A percentile compares a stretch with the other conserved stretches of the same genome.
These are phyloP conservation scores for Friedmanniomyces simplex DNA, from an alignment of 495 filamentous ascomycete species.

Conservation along the genomic window DNA sequence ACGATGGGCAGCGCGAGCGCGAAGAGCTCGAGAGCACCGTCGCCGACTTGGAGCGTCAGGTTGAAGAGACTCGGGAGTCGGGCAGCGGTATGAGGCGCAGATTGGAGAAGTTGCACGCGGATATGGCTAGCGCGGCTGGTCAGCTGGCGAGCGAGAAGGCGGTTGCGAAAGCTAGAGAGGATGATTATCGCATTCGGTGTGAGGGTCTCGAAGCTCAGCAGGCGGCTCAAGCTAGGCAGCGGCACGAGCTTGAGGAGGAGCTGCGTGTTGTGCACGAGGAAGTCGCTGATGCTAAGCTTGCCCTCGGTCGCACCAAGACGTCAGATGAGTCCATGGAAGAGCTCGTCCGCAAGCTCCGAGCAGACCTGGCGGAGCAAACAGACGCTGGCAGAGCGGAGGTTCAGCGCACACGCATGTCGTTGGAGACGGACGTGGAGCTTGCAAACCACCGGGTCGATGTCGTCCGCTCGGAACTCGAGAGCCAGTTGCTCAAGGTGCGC, in stretches of 20 bases:
- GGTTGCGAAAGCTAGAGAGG: slow-evolving; percentile 61
- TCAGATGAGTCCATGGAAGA: too few relatives aligned
- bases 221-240: slow-evolving; percentile 57
- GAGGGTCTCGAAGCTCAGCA: slow-evolving; percentile 13
- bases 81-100: slow-evolving; percentile 70
- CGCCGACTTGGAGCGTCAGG: slow-evolving; percentile 57
- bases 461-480: slow-evolving; percentile 65
- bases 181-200: slow-evolving; percentile 58
- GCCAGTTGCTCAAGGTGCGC: slow-evolving; percentile 55
- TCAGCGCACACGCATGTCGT: slow-evolving; percentile 61
- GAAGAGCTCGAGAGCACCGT: slow-evolving; percentile 45
- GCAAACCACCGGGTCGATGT: slow-evolving; percentile 75
- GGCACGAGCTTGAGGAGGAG: too few relatives aligned
- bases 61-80: slow-evolving; percentile 72
- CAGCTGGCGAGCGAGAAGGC: slow-evolving; percentile 73
- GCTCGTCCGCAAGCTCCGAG: too few relatives aligned
- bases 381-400: too few relatives aligned
- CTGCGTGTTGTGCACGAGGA: too few relatives aligned
- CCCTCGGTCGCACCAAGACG: too few relatives aligned
- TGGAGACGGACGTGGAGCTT: slow-evolving; percentile 69
- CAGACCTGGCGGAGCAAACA: slow-evolving; percentile 32
- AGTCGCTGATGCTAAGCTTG: too few relatives aligned
- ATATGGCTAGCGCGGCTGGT: slow-evolving; percentile 65
- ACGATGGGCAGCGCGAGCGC: slow-evolving; percentile 43
- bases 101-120: slow-evolving; percentile 70